These are phyloP conservation scores for Nitzschia sp. DNA, from an alignment of 108 stramenopile species.

Conservation along the genomic window DNA sequence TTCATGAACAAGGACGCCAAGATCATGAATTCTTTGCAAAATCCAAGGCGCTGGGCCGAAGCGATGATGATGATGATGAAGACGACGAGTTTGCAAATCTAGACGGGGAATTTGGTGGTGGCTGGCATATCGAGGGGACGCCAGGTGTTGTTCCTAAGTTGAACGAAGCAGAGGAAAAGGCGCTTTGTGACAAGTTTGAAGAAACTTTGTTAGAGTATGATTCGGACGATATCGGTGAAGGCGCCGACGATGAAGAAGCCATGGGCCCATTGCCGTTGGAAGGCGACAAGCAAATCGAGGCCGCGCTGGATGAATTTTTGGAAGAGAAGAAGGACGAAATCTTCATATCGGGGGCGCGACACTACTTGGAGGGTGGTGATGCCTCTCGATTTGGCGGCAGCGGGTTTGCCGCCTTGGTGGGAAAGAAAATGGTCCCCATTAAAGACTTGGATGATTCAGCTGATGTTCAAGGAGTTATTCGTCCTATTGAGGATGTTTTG, in stretches of 20 bases:
- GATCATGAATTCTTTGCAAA: conserved; percentile 78
- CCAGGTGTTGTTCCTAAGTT: conserved; percentile 48
- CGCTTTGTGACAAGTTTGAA: conserved; percentile 80
- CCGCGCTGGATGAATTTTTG: conserved; percentile 80
- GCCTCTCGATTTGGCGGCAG: conserved; percentile 54
- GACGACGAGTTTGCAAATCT: conserved; percentile 40
- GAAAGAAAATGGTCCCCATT: conserved; percentile 64
- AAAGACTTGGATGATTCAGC: conserved; percentile 46
- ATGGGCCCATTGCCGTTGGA: conserved; percentile 72
- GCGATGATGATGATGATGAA: conserved; percentile 54
- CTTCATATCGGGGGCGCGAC: conserved; percentile 72
- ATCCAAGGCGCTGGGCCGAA: conserved; percentile 43
- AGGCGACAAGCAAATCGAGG: conserved; percentile 80
- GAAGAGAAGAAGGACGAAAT: conserved; percentile 78
- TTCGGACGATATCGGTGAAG: conserved; percentile 72
- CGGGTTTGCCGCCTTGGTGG: conserved; percentile 78
- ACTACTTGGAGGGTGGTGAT: conserved; percentile 38
- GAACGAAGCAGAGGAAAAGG: conserved; percentile 62
- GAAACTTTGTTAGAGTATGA: conserved; percentile 91
- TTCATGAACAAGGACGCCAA: conserved; percentile 34
- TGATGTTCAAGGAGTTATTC: conserved; percentile 36
- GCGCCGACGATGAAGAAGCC: conserved; percentile 72
- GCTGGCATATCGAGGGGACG: conserved; percentile 25
- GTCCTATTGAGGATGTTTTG: conserved; percentile 58
- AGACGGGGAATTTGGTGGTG: conserved; percentile 43